phyloP scores from a whole-genome alignment of 352 stramenopile species.

The Saprolegnia diclina region DNA sequence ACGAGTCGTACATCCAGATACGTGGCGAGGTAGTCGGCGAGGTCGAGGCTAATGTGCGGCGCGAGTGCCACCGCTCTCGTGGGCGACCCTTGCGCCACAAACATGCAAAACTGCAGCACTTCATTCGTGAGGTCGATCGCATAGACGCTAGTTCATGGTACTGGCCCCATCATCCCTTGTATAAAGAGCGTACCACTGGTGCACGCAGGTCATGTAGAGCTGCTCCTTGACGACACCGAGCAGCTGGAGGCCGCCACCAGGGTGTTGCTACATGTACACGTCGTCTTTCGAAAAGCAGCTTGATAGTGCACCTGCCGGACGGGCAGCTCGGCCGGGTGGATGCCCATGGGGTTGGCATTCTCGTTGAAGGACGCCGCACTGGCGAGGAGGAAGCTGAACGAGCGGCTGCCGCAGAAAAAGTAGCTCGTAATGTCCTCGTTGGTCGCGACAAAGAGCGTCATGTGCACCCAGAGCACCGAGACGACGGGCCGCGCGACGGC shows the following conservation, averaged over 20 bases:
- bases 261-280: constrained; percentile 3
- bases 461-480: constrained; percentile 59
- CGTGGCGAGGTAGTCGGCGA: constrained; percentile 46
- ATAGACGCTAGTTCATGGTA: constrained; percentile 38
- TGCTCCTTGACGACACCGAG: constrained; percentile 37
- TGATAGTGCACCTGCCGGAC: constrained; percentile 31
- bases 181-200: constrained; percentile 49
- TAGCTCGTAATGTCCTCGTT: constrained; percentile 60
- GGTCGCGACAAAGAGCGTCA: constrained; percentile 60
- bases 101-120: constrained; percentile 59
- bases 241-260: neutral
- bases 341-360: constrained; percentile 1
- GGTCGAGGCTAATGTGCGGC: constrained; percentile 36
- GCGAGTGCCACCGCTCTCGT: constrained; percentile 42
- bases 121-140: constrained; percentile 54
- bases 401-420: constrained; percentile 50
- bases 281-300: neutral
- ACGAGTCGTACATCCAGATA: constrained; percentile 40
- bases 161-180: neutral
- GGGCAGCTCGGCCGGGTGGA: constrained; percentile 35
- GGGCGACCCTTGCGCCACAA: constrained; percentile 47
- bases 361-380: constrained; percentile 17
- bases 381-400: constrained; percentile 58
- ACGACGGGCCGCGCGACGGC: constrained; percentile 34
- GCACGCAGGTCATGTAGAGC: constrained; percentile 46